A percentile compares a stretch with the other conserved stretches of the same genome.
Evolutionary conservation across 2,329 filamentous ascomycete species (phyloP).

Genomic region (Pseudogymnoascus pannorum): DNA sequence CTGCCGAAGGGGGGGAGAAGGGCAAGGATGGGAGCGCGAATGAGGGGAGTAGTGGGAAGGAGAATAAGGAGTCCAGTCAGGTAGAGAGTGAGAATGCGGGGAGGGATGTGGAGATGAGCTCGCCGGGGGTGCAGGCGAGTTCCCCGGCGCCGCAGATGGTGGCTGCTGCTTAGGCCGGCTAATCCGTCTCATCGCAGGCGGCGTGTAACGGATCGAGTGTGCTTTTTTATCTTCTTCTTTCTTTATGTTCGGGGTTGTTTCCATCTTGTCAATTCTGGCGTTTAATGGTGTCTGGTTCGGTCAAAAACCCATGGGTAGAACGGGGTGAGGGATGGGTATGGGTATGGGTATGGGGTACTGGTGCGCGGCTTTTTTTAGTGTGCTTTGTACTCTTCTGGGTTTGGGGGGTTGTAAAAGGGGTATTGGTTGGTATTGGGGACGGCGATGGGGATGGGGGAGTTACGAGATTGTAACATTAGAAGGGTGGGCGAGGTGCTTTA

Average conservation of each 20-base stretch:
- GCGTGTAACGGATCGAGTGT: neutral
- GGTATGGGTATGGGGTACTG: neutral
- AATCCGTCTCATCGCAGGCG: neutral
- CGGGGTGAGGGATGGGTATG: neutral
- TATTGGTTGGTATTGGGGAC: neutral
- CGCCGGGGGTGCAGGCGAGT: constrained; percentile 31
- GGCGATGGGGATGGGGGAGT: neutral
- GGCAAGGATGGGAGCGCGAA: too few species aligned
- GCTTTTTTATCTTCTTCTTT: neutral
- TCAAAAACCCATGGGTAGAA: neutral
- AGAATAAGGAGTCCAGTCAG: constrained; percentile 51
- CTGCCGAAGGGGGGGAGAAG: constrained; percentile 21
- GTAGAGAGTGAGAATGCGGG: constrained; percentile 52
- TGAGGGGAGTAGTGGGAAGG: constrained; percentile 50
- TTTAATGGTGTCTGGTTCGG: neutral
- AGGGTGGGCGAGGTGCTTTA: neutral
- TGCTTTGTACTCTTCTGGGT: neutral
- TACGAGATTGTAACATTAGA: neutral
- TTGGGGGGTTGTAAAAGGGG: neutral
- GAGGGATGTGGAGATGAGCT: constrained; percentile 52
- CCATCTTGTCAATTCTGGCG: neutral
- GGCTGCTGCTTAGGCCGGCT: neutral
- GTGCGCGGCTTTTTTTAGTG: neutral
- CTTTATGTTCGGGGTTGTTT: too few species aligned
- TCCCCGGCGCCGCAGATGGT: constrained; percentile 36